Conservation (phyloP, 129 eudicot species). For the Flaveria linearis region DNA sequence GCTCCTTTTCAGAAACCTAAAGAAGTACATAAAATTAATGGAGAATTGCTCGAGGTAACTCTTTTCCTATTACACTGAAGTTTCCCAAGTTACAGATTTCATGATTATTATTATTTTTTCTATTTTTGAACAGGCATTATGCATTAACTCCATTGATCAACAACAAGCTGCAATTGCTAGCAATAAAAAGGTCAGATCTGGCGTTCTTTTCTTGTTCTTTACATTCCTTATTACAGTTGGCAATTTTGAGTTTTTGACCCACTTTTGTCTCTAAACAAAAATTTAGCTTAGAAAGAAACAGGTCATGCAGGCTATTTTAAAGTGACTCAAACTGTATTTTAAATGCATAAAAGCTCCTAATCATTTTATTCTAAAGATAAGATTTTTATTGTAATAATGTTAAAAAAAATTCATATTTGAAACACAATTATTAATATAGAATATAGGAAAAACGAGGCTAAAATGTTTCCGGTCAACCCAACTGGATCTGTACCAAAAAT, state of each 20-base stretch:
- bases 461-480: neutral
- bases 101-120: conserved; percentile 26
- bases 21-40: conserved; percentile 77
- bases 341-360: neutral
- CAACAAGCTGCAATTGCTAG: conserved; percentile 90
- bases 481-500: neutral
- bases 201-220: conserved; percentile 7
- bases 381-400: neutral
- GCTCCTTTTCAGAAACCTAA: conserved; percentile 68
- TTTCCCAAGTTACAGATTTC: conserved; percentile 1
- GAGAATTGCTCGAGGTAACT: conserved; percentile 88
- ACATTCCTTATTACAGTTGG: neutral
- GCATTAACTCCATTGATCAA: conserved; percentile 82
- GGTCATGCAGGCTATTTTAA: neutral
- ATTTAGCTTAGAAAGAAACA: neutral
- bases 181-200: conserved; percentile 70
- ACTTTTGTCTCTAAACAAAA: neutral
- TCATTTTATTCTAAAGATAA: neutral
- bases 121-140: conserved; percentile 69
- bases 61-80: conserved; percentile 16
- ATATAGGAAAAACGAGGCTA: neutral
- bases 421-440: neutral
- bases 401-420: neutral
- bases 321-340: neutral
- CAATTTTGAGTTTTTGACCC: neutral